Conservation (phyloP, 1,284 basidiomycete genomes). For the Cutaneotrichosporon cavernicola region DNA sequence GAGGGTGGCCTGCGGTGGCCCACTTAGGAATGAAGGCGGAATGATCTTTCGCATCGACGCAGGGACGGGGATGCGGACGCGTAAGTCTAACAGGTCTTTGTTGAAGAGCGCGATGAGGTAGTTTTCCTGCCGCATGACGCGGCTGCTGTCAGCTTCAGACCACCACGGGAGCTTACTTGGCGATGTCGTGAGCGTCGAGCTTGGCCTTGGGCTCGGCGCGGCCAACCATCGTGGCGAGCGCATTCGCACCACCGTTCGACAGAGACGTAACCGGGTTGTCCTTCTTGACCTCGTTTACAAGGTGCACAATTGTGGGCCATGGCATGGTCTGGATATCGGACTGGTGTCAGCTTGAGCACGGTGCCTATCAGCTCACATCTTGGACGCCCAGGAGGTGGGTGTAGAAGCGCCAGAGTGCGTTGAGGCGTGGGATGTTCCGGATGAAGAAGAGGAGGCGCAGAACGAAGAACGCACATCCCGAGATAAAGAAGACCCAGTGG, state of each 20-base stretch:
- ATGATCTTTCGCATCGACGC: slow-evolving; percentile 43
- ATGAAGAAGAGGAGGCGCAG: slow-evolving; percentile 58
- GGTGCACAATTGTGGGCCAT: slow-evolving; percentile 90
- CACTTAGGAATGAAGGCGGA: slow-evolving; percentile 36
- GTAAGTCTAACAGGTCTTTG: slow-evolving; percentile 87
- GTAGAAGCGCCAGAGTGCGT: slow-evolving; percentile 89
- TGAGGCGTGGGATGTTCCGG: slow-evolving; percentile 64
- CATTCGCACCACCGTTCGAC: slow-evolving; percentile 55
- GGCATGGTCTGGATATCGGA: slow-evolving; percentile 95
- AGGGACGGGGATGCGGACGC: slow-evolving; percentile 68
- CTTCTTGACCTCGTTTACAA: slow-evolving; percentile 83
- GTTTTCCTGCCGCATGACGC: slow-evolving; percentile 96
- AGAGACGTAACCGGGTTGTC: slow-evolving; percentile 84
- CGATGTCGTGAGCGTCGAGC: slow-evolving; percentile 82
- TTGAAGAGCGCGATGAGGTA: slow-evolving; percentile 97
- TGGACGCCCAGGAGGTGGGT: slow-evolving; percentile 60
- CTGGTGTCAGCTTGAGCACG: slow-evolving; percentile 57
- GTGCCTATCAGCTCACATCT: slow-evolving; percentile 53
- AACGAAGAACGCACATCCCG: slow-evolving; percentile 76
- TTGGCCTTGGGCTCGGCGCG: slow-evolving; percentile 57
- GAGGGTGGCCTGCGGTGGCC: slow-evolving; percentile 28
- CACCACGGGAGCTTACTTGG: slow-evolving; percentile 53
- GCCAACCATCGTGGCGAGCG: slow-evolving; percentile 39
- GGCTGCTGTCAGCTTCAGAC: slow-evolving; percentile 45
- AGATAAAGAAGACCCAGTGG: slow-evolving; percentile 67